These are phyloP conservation scores for Backusella luteola DNA, from an alignment of 192 early-diverging fungal genomes.

Conservation along the genomic window DNA sequence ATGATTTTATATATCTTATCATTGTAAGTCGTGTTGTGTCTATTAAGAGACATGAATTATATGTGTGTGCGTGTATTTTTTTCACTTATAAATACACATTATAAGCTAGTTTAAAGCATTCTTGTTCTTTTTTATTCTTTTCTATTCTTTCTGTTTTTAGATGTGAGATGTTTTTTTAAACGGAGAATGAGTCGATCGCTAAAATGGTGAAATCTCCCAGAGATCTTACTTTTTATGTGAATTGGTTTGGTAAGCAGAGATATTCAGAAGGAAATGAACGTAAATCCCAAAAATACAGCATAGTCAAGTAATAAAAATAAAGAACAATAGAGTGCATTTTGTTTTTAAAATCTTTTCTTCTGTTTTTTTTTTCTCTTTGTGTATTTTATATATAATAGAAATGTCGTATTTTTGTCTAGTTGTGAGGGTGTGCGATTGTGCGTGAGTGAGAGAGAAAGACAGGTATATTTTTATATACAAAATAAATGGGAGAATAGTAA, in stretches of 20 bases:
- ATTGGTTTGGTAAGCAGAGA: neutral
- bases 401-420: neutral
- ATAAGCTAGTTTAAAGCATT: neutral
- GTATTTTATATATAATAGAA: neutral
- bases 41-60: neutral
- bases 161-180: neutral
- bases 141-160: neutral
- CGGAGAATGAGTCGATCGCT: neutral
- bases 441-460: neutral
- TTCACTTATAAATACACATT: neutral
- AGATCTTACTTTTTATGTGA: neutral
- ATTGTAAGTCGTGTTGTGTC: neutral
- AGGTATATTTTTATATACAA: neutral
- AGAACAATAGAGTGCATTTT: neutral
- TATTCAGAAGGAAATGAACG: neutral
- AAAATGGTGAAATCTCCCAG: neutral
- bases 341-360: neutral
- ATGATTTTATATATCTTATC: neutral
- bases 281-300: neutral
- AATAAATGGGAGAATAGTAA: constrained; percentile 1
- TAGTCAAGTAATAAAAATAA: neutral
- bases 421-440: neutral
- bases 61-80: neutral
- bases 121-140: neutral
- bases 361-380: neutral